Conservation (phyloP, 2,329 filamentous ascomycete genomes). For the Paracoccidioides lutzii region DNA sequence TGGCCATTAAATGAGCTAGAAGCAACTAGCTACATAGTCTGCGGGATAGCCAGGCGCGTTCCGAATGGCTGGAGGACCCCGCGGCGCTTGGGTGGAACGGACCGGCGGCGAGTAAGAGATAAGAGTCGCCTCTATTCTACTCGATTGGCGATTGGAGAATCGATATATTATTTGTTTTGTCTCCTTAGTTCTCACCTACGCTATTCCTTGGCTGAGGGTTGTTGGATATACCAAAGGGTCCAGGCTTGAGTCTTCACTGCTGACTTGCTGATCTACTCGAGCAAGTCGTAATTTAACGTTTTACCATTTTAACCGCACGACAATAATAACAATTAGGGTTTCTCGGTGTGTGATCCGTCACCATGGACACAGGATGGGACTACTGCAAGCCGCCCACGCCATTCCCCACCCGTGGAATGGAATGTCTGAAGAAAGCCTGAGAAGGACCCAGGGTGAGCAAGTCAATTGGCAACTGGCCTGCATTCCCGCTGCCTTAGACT, state of each 20-base stretch:
- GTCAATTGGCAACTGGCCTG: constrained; percentile 1
- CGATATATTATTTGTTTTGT: not conserved
- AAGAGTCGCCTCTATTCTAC: not conserved
- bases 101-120: too few relatives aligned
- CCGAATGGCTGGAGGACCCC: not conserved
- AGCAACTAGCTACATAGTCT: not conserved
- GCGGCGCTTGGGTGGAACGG: too few relatives aligned
- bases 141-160: not conserved
- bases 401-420: not conserved
- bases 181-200: not conserved
- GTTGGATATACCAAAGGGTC: not conserved
- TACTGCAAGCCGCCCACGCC: constrained; percentile 1
- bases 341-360: not conserved
- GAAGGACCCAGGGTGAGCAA: not conserved
- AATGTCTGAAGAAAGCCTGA: not conserved
- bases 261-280: not conserved
- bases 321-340: not conserved
- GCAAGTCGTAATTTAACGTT: not conserved
- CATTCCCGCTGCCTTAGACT: constrained; percentile 4
- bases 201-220: not conserved
- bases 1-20: not conserved
- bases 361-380: constrained; percentile 1
- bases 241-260: not conserved
- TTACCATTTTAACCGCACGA: not conserved
- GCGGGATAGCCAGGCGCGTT: not conserved